Base-by-base conservation (phyloP, 768 basidiomycete species). In the Candolleomyces aberdarensis region DNA sequence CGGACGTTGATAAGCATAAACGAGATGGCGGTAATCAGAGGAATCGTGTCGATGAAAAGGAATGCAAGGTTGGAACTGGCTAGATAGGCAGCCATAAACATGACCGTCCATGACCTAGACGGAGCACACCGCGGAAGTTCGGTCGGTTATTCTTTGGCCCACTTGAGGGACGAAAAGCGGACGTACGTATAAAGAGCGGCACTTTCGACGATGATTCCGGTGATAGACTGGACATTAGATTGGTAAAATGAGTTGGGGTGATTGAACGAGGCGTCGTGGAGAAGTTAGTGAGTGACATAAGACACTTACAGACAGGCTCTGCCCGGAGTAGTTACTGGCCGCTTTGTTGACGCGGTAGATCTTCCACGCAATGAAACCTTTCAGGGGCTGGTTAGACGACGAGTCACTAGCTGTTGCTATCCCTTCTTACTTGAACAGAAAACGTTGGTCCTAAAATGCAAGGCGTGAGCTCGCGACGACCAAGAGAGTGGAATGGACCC, bases 1-100 rank as follows among this genome's bases (percentile, higher is more conserved):
- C 64, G 62, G n/a, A 65, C 59, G 51, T 63, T 65, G 56, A 65
- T 62, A 14, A 65, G 62, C 64, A 63, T 63, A 20, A 58, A 63
- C 41, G 58, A 62, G 40, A 65, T 63, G 5, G 61, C 64, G 14
- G 59, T 58, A 10, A 65, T 56, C 31, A 52, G 26, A 2, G 59
- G 47, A 10, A 61, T 41, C 32, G 59, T 58, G 58, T 65, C 62
- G 26, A 59, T 52, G 11, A 65, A 48, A 17, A 63, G 11, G 29
- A 56, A 62, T 40, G 58, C 61, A 10, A 64, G n/a, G 19, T 51
- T 60, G 13, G 59, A 61, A 10, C 53, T 19, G 26, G 59, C 52
- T 19, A 61, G 54, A 46, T 52, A 61, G 26, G 59, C 52, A 13
- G 53, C 59, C 59, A 61, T 61, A n/a, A 61, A 61, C 59, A 61